Evolutionary conservation across 306 rosid genomes (phyloP).

Genomic region (Cicer cuneatum): DNA sequence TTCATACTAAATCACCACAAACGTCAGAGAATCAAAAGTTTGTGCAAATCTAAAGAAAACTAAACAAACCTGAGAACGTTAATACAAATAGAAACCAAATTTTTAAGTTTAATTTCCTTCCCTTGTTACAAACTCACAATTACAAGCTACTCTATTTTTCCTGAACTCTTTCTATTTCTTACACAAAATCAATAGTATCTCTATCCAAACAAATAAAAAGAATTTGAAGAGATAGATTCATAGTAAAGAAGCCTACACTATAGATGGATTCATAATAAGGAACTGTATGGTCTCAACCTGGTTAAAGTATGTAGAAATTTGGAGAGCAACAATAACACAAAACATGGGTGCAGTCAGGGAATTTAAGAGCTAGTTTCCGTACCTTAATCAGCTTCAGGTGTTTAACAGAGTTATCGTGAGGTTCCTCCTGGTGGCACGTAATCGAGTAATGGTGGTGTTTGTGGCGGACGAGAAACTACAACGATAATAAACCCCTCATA

Average conservation of each 20-base stretch:
- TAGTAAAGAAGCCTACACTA: too few relatives aligned
- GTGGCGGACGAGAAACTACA: not conserved
- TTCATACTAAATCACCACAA: not conserved
- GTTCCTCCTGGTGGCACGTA: not conserved
- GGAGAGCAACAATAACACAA: too few relatives aligned
- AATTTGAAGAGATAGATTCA: not conserved
- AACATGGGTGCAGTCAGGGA: not conserved
- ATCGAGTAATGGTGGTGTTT: too few relatives aligned
- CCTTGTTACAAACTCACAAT: not conserved
- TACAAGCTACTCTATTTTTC: not conserved
- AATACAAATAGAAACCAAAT: not conserved
- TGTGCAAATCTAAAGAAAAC: not conserved
- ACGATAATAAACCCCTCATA: conserved; percentile 26
- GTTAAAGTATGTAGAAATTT: not conserved
- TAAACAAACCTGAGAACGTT: not conserved
- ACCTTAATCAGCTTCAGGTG: not conserved
- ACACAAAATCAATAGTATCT: not conserved
- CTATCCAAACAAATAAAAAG: not conserved
- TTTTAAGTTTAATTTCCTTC: not conserved
- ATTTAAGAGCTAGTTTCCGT: not conserved
- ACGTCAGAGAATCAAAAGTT: not conserved
- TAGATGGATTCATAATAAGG: not conserved
- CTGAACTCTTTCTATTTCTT: not conserved
- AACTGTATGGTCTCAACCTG: not conserved
- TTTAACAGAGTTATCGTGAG: not conserved